Conservation (phyloP, 371 early-diverging fungal genomes). For the Rhizopus microsporus region DNA sequence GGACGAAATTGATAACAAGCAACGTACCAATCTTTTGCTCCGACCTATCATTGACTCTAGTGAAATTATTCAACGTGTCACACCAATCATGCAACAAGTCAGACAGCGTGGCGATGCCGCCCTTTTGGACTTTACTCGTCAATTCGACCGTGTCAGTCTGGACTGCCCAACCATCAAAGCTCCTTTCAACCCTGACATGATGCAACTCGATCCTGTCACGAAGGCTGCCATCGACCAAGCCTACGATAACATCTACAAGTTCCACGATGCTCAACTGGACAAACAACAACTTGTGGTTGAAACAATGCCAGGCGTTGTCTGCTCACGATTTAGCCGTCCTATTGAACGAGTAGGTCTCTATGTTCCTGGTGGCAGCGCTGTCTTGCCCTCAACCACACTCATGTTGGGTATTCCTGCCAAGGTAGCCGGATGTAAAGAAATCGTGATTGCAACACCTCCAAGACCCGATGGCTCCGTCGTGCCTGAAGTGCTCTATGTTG, state of each 20-base stretch:
- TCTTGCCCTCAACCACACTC: constrained; percentile 91
- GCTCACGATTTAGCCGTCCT: constrained; percentile 89
- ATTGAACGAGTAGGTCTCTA: constrained; percentile 97
- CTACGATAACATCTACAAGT: constrained; percentile 87
- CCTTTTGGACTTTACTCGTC: constrained; percentile 77
- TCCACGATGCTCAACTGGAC: constrained; percentile 93
- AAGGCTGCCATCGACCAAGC: constrained; percentile 92
- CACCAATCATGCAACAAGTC: constrained; percentile 90
- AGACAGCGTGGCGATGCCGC: constrained; percentile 86
- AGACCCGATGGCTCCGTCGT: constrained; percentile 87
- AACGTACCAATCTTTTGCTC: constrained; percentile 70
- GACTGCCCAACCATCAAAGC: constrained; percentile 72
- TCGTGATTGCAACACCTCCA: constrained; percentile 97
- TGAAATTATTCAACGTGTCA: constrained; percentile 84
- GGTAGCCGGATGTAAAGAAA: constrained; percentile 94
- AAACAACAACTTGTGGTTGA: constrained; percentile 76
- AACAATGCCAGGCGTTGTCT: constrained; percentile 96
- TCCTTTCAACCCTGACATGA: constrained; percentile 77
- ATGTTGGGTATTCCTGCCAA: constrained; percentile 98
- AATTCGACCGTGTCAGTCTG: constrained; percentile 89
- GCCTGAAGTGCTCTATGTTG: constrained; percentile 97
- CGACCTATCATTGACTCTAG: constrained; percentile 91
- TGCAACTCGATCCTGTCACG: constrained; percentile 70
- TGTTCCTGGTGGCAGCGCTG: constrained; percentile 98
- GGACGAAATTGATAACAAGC: constrained; percentile 38